Base-by-base conservation (phyloP, 2,329 filamentous ascomycete species). In the Xylaria sp. region DNA sequence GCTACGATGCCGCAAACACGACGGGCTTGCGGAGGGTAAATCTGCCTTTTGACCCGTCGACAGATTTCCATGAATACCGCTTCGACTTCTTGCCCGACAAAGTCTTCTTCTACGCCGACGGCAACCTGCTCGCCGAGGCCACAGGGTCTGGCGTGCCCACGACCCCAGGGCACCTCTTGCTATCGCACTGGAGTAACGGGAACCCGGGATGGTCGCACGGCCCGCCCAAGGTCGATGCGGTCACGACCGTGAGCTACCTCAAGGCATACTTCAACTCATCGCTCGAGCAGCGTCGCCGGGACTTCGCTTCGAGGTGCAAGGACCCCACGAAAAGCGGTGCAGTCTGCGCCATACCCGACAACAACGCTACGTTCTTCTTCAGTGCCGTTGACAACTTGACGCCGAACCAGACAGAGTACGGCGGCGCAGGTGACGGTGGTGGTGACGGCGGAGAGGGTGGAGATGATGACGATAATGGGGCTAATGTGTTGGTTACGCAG, bases 251-350 rank as follows among this genome's bases (percentile, higher is more conserved):
- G 23, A 84, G 82, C 38, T 92, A 92, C 71, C 83, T 92, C 60
- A 92, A 91, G 74, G 88, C 88, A 0, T 94, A 94, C 75, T 94
- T 93, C 79, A 94, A 94, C 79, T 88, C 88, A 15, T 88, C 88
- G 2, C 69, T 79, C 19, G 65, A 70, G 2, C 65, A 71, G 58
- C 73, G 82, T 15, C 73, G 78, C 50, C 67, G 66, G 14, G 80
- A 82, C 61, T 80, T 77, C 69, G 60, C 56, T 3, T 61, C 53
- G 8, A 76, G 83, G 49, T 87, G 84, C 68, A 69, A 49, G 12
- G 76, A 82, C 56, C 70, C 76, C 1, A 53, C 57, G 2, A 78
- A 73, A 0, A 57, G 71, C 4, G 74, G 73, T 3, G 78, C 81
- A 0, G 74, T 84, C 2, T 87, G 86, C 67, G 60, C 71, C 11